These are phyloP conservation scores for Plasmodium cynomolgi DNA, from an alignment of 169 alveolate species.

Conservation along the genomic window DNA sequence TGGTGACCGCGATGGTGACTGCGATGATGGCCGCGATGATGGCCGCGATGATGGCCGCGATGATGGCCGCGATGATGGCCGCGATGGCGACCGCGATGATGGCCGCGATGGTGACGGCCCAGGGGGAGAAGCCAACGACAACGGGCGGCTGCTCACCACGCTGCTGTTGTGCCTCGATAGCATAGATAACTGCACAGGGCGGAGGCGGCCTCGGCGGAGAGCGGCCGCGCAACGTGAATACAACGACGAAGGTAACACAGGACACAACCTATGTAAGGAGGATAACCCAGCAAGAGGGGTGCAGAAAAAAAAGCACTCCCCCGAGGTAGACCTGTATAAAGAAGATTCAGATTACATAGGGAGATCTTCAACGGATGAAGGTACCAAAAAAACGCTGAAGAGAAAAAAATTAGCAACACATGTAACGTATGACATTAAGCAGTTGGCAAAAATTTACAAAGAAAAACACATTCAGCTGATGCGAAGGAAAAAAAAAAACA, in stretches of 20 bases:
- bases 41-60: background rate
- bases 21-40: background rate
- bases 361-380: background rate
- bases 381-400: background rate
- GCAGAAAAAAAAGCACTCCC: background rate
- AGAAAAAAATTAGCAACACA: slow-evolving; percentile 11
- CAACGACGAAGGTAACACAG: background rate
- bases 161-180: slow-evolving; percentile 54
- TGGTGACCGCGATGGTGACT: background rate
- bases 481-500: slow-evolving; percentile 35
- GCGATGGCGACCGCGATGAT: too few relatives aligned
- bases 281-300: background rate
- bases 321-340: background rate
- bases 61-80: background rate
- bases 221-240: background rate
- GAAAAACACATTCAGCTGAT: background rate
- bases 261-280: background rate
- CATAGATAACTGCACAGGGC: slow-evolving; percentile 35
- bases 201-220: background rate
- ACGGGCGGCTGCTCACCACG: slow-evolving; percentile 34
- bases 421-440: slow-evolving; percentile 36
- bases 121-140: slow-evolving; percentile 7
- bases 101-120: background rate
- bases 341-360: background rate
- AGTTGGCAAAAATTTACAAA: slow-evolving; percentile 57